These are phyloP conservation scores for Picea abies DNA, from an alignment of 83 land plant species.

Conservation along the genomic window DNA sequence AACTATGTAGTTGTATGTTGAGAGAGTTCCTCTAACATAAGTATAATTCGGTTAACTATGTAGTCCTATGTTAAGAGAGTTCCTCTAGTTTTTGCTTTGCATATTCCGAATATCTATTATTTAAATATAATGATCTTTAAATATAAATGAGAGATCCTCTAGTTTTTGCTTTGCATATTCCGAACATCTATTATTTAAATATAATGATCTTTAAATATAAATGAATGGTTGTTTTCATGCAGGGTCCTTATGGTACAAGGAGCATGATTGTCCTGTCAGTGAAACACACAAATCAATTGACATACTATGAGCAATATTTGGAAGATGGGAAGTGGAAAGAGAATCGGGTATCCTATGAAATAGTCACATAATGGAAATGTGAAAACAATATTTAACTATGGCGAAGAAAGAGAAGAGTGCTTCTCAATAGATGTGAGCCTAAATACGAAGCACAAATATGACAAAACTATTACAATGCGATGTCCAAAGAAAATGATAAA, in stretches of 20 bases:
- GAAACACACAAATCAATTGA: conserved; percentile 39
- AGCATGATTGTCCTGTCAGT: conserved; percentile 60
- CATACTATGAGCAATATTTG: conserved; percentile 66
- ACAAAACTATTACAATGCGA: too few species aligned
- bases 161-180: background rate
- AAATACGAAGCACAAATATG: too few species aligned
- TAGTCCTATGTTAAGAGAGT: too few species aligned
- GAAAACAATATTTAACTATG: too few species aligned
- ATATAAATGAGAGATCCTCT: background rate
- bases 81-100: background rate
- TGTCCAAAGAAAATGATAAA: too few species aligned
- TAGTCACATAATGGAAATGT: background rate
- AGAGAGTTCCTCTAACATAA: background rate
- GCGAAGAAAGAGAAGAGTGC: too few species aligned
- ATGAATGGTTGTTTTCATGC: background rate
- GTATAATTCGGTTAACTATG: background rate
- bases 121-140: background rate
- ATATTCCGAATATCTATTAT: background rate
- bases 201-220: background rate
- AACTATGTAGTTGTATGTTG: too few species aligned
- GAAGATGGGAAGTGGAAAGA: conserved; percentile 76
- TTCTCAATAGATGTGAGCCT: too few species aligned
- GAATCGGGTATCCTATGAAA: conserved; percentile 35
- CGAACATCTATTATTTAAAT: background rate
- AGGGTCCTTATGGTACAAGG: conserved; percentile 90